Conservation (phyloP, 2,329 filamentous ascomycete genomes). For the Aureobasidium vineae region DNA sequence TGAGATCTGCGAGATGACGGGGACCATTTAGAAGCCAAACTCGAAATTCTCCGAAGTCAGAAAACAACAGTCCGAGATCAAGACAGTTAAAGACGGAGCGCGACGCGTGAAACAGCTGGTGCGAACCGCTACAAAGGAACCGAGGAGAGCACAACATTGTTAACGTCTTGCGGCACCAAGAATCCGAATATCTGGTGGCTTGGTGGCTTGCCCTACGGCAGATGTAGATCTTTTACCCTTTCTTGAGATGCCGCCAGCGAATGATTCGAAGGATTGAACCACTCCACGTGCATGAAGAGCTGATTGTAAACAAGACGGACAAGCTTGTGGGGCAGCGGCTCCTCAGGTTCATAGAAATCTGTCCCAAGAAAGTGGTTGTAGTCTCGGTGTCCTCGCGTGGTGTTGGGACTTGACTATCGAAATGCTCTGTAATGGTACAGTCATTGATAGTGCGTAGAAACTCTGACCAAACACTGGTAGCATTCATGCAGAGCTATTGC, state of each 20-base stretch:
- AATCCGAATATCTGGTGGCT: conserved; percentile 2
- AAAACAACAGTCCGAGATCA: background rate
- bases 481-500: conserved; percentile 8
- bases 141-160: background rate
- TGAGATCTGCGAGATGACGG: conserved; percentile 1
- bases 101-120: background rate
- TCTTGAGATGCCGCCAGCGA: background rate
- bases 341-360: background rate
- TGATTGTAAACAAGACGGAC: background rate
- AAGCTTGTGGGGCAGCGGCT: background rate
- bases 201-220: background rate
- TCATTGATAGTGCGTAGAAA: background rate
- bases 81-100: background rate
- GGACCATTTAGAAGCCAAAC: background rate
- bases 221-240: conserved; percentile 4
- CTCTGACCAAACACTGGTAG: background rate
- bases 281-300: background rate
- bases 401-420: conserved; percentile 6
- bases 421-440: background rate
- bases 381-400: background rate
- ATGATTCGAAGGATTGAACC: background rate
- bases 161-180: background rate
- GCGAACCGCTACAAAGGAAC: background rate
- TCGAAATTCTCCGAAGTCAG: background rate
- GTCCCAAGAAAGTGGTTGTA: background rate